Evolutionary conservation across 805 yeast species (phyloP).

Genomic region (Kluyveromyces aestuarii): DNA sequence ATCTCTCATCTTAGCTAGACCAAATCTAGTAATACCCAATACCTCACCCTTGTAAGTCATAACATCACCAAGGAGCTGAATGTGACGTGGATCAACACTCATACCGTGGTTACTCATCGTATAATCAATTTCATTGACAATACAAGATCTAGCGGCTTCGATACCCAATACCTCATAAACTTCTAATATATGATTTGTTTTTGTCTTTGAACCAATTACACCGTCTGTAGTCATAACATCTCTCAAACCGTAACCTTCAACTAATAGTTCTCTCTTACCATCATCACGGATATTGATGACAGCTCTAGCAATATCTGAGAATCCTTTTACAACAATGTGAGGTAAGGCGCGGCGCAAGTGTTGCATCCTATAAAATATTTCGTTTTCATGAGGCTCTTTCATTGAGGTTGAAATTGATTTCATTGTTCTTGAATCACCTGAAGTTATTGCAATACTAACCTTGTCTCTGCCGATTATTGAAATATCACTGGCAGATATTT

Average conservation of each 20-base stretch:
- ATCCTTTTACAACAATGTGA: slow-evolving; percentile 83
- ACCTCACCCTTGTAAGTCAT: slow-evolving; percentile 99
- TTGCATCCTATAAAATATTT: slow-evolving; percentile 82
- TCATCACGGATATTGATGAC: slow-evolving; percentile 89
- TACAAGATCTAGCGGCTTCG: slow-evolving; percentile 93
- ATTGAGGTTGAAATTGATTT: slow-evolving; percentile 37
- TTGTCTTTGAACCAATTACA: slow-evolving; percentile 77
- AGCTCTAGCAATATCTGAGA: slow-evolving; percentile 86
- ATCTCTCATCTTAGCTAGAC: slow-evolving; percentile 97
- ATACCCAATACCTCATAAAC: slow-evolving; percentile 86
- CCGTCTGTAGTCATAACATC: slow-evolving; percentile 98
- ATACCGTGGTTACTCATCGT: slow-evolving; percentile 99
- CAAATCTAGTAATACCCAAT: slow-evolving; percentile 95
- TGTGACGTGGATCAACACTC: slow-evolving; percentile 99
- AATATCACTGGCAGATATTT: slow-evolving; percentile 67
- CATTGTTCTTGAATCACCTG: slow-evolving; percentile 32
- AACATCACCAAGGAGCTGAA: slow-evolving; percentile 93
- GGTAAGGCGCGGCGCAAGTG: slow-evolving; percentile 80
- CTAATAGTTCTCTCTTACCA: slow-evolving; percentile 80
- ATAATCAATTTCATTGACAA: slow-evolving; percentile 88
- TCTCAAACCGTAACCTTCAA: slow-evolving; percentile 95
- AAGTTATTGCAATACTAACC: slow-evolving; percentile 52
- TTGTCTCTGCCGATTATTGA: slow-evolving; percentile 54
- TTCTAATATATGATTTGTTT: slow-evolving; percentile 88
- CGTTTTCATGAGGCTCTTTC: slow-evolving; percentile 33